phyloP scores from a whole-genome alignment of 2,329 filamentous ascomycete species.

The Samsoniella hepiali region DNA sequence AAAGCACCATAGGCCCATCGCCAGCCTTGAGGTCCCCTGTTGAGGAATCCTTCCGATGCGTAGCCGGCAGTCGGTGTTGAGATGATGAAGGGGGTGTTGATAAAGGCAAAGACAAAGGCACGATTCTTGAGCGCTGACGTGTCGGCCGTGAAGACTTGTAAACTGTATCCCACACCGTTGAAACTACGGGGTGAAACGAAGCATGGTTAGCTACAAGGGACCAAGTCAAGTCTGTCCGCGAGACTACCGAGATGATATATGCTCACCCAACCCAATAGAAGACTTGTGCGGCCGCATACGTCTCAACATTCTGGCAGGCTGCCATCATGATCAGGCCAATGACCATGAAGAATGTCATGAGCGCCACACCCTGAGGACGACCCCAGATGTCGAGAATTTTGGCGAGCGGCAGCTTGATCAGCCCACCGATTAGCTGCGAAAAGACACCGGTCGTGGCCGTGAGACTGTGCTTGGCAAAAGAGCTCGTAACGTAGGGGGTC shows the following conservation, averaged over 20 bases:
- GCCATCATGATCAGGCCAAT: conserved; percentile 59
- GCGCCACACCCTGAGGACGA: conserved; percentile 53
- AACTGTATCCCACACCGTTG: conserved; percentile 54
- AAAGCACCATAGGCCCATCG: conserved; percentile 50
- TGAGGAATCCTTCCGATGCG: conserved; percentile 24
- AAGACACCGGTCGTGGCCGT: conserved; percentile 49
- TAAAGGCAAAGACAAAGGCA: conserved; percentile 53
- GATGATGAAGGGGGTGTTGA: conserved; percentile 48
- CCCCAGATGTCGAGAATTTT: conserved; percentile 63
- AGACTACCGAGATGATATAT: not conserved
- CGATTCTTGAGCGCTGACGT: conserved; percentile 59
- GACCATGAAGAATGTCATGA: conserved; percentile 47
- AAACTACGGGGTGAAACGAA: conserved; percentile 27
- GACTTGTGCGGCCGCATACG: conserved; percentile 54
- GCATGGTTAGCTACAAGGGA: not conserved
- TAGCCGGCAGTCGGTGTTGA: conserved; percentile 33
- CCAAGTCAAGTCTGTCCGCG: conserved; percentile 28
- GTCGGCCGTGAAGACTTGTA: conserved; percentile 61
- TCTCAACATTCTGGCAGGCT: conserved; percentile 40
- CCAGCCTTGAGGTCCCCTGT: conserved; percentile 24
- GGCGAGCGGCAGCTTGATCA: conserved; percentile 58
- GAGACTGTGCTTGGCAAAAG: conserved; percentile 46
- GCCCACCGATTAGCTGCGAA: conserved; percentile 47
- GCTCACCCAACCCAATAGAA: conserved; percentile 55
- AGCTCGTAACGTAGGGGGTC: conserved; percentile 41